These are phyloP conservation scores for Backusella liffmaniae DNA, from an alignment of 192 early-diverging fungal species.

Conservation along the genomic window DNA sequence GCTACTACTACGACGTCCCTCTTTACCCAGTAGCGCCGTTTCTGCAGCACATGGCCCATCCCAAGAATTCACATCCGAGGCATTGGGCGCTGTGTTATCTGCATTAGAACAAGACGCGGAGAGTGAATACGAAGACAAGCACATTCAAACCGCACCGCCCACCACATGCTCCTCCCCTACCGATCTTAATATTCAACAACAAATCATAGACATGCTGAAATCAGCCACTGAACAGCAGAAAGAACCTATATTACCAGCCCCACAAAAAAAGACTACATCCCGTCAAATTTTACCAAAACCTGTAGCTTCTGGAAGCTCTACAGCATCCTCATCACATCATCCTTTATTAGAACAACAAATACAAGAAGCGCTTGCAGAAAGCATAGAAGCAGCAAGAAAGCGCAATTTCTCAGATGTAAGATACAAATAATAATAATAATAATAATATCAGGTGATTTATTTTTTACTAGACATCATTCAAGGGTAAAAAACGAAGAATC, in stretches of 20 bases:
- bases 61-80: conserved; percentile 7
- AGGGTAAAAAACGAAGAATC: conserved; percentile 13
- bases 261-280: conserved; percentile 1
- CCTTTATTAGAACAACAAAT: conserved; percentile 11
- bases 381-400: background rate
- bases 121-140: background rate
- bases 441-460: background rate
- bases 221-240: background rate
- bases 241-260: background rate
- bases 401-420: conserved; percentile 13
- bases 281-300: conserved; percentile 21
- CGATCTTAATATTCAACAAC: conserved; percentile 18
- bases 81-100: conserved; percentile 18
- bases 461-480: background rate
- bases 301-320: background rate
- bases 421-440: background rate
- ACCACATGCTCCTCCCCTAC: conserved; percentile 23
- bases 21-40: conserved; percentile 18
- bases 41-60: conserved; percentile 4
- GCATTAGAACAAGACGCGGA: conserved; percentile 7
- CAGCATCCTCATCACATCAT: background rate
- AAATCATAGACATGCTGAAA: conserved; percentile 17
- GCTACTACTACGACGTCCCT: conserved; percentile 14
- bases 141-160: conserved; percentile 20
- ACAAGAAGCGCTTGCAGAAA: conserved; percentile 9